Percentiles rank a stretch among this genome's conserved stretches.
Evolutionary conservation across 345 rosid genomes (phyloP).

Genomic region (Aethionema arabicum): DNA sequence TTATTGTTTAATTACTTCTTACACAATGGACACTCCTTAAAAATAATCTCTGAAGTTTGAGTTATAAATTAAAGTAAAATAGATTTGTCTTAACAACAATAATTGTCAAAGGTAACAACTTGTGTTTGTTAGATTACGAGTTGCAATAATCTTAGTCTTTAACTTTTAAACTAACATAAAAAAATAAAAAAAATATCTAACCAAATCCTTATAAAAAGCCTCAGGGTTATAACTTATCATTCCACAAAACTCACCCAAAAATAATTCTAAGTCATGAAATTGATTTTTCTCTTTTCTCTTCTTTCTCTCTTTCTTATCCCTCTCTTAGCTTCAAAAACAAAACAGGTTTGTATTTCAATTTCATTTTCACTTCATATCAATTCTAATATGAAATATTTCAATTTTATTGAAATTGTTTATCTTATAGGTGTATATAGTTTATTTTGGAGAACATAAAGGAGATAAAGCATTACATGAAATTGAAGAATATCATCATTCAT

Average conservation of each 20-base stretch:
- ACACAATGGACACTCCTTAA: too few species aligned
- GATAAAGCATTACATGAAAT: constrained; percentile 54
- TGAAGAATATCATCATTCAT: constrained; percentile 62
- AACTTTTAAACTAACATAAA: too few species aligned
- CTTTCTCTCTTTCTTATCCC: constrained; percentile 41
- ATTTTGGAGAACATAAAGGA: constrained; percentile 61
- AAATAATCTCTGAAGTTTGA: too few species aligned
- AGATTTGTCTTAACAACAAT: too few species aligned
- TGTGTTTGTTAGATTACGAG: too few species aligned
- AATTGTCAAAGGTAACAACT: too few species aligned
- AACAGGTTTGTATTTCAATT: constrained; percentile 34
- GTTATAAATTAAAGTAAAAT: too few species aligned
- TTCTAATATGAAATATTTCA: background rate
- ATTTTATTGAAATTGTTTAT: background rate
- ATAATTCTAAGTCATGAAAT: constrained; percentile 34
- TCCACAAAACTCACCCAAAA: constrained; percentile 4
- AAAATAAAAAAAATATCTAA: constrained; percentile 29
- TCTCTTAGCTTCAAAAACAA: constrained; percentile 39
- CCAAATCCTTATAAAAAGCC: constrained; percentile 5
- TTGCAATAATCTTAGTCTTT: too few species aligned
- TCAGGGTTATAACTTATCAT: constrained; percentile 12
- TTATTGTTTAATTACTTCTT: too few species aligned
- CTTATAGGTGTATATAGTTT: constrained; percentile 64
- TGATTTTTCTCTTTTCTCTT: constrained; percentile 32
- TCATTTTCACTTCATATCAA: background rate